Evolutionary conservation across 805 yeast species (phyloP).

Genomic region (Tetrapisispora namnaoensis): DNA sequence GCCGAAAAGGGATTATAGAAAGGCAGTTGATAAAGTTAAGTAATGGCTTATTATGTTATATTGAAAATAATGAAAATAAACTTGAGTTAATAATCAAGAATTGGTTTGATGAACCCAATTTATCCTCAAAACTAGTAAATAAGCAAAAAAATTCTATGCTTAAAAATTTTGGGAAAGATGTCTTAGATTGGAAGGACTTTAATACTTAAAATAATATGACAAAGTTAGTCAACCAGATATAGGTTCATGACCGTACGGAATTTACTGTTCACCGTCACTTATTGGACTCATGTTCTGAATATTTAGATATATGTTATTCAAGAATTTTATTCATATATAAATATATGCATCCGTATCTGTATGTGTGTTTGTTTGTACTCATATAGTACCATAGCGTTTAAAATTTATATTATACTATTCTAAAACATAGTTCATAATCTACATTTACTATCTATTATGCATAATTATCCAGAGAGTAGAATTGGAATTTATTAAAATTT

Average conservation of each 20-base stretch:
- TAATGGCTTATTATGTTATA: slow-evolving; percentile 27
- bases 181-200: slow-evolving; percentile 1
- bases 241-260: no score
- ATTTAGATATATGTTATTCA: no score
- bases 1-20: slow-evolving; percentile 11
- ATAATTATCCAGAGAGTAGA: slow-evolving; percentile 2
- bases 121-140: slow-evolving; percentile 2
- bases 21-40: slow-evolving; percentile 24
- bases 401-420: no score
- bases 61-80: slow-evolving; percentile 12
- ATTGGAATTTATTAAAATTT: slow-evolving; percentile 15
- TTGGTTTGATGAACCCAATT: slow-evolving; percentile 18
- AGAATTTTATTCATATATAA: no score
- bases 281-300: no score
- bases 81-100: slow-evolving; percentile 19
- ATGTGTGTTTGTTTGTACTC: no score
- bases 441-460: background rate
- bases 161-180: slow-evolving; percentile 18
- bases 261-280: no score
- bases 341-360: no score
- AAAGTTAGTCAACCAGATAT: no score
- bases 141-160: slow-evolving; percentile 8
- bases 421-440: no score
- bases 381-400: no score
- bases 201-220: background rate